phyloP scores from a whole-genome alignment of 148 eudicot genomes.

The Tetragonia tetragonoides region DNA sequence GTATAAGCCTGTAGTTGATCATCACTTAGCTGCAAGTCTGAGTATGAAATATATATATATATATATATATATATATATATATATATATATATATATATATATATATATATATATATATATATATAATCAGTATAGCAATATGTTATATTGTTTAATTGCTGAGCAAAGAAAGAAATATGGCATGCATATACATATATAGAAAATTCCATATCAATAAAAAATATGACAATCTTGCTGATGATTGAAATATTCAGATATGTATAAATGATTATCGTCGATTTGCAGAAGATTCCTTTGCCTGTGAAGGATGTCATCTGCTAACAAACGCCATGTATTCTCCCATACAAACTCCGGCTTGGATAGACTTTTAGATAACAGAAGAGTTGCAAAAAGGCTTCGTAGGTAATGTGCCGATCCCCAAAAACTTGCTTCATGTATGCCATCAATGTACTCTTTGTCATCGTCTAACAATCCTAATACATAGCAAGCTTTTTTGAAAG shows the following conservation, averaged over 20 bases:
- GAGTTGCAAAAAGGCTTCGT: background rate
- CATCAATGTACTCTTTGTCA: conserved; percentile 20
- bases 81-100: too few species aligned
- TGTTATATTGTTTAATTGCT: too few species aligned
- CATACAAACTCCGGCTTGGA: conserved; percentile 5
- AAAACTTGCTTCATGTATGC: conserved; percentile 7
- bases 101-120: too few species aligned
- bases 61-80: too few species aligned
- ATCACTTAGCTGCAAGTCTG: conserved; percentile 5
- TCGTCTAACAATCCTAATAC: conserved; percentile 10
- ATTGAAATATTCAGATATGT: too few species aligned
- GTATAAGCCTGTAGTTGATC: background rate
- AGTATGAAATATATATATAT: background rate
- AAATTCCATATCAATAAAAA: too few species aligned
- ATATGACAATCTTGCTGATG: too few species aligned
- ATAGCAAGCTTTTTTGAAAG: background rate
- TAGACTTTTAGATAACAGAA: background rate
- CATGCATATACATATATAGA: too few species aligned
- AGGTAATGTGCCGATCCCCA: conserved; percentile 6
- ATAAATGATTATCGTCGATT: background rate
- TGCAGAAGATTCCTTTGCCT: background rate
- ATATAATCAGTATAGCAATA: background rate
- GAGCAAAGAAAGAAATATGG: too few species aligned
- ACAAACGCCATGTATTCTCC: conserved; percentile 8
- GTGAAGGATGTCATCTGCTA: background rate